These are phyloP conservation scores for Vachellia collinsii DNA, from an alignment of 306 rosid genomes.

Conservation along the genomic window DNA sequence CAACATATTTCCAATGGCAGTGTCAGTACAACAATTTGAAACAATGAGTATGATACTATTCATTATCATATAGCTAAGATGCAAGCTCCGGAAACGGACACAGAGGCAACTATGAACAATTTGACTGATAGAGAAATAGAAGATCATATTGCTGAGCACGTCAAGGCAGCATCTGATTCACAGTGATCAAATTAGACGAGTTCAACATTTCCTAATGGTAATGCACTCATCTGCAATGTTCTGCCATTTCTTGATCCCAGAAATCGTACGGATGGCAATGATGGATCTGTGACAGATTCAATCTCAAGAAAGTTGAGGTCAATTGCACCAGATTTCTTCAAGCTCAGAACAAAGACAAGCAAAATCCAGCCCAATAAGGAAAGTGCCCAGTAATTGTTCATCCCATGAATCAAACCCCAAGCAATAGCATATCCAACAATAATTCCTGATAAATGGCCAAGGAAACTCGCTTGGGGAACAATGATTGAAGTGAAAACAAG, in stretches of 20 bases:
- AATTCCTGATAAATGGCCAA: conserved; percentile 94
- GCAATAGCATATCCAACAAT: conserved; percentile 94
- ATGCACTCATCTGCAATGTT: conserved; percentile 78
- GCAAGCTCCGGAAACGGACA: conserved; percentile 25
- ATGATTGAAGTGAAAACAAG: conserved; percentile 91
- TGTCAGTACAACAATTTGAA: conserved; percentile 16
- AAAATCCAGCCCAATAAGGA: conserved; percentile 83
- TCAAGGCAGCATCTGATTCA: conserved; percentile 40
- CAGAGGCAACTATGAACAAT: conserved; percentile 36
- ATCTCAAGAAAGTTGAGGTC: conserved; percentile 83
- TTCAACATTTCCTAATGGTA: conserved; percentile 75
- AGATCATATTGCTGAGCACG: conserved; percentile 36
- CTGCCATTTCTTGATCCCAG: conserved; percentile 73
- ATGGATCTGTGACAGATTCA: conserved; percentile 83
- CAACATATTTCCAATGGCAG: conserved; percentile 25
- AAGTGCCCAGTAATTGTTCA: conserved; percentile 89
- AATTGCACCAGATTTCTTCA: conserved; percentile 76
- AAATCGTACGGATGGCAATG: conserved; percentile 80
- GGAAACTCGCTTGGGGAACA: conserved; percentile 96
- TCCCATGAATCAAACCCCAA: conserved; percentile 95
- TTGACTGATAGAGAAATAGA: conserved; percentile 38
- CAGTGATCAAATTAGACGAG: conserved; percentile 53
- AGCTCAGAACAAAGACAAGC: conserved; percentile 68
- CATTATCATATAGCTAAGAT: conserved; percentile 31
- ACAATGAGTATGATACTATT: conserved; percentile 30